Evolutionary conservation across 768 basidiomycete genomes (phyloP).

Genomic region (Filobasidium wieringae): DNA sequence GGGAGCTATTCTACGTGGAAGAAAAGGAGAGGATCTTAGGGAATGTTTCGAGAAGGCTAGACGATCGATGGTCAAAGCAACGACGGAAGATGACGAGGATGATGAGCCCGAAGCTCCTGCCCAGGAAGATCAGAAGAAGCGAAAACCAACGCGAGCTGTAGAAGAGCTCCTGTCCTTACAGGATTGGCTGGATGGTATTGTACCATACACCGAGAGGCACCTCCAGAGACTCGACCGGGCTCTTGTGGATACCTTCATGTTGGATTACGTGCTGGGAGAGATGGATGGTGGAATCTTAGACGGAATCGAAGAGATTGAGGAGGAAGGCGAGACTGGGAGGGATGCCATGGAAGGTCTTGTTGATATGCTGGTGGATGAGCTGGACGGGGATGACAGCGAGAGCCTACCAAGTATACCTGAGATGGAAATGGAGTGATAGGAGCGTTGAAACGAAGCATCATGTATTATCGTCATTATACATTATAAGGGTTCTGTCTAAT

Average conservation of each 20-base stretch:
- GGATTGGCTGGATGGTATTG: conserved; percentile 69
- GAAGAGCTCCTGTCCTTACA: conserved; percentile 10
- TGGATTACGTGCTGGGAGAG: conserved; percentile 54
- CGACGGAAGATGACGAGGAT: conserved; percentile 16
- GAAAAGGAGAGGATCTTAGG: conserved; percentile 61
- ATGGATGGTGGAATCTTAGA: conserved; percentile 38
- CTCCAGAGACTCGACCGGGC: conserved; percentile 69
- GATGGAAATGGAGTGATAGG: background rate
- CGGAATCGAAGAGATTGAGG: conserved; percentile 11
- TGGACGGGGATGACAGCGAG: background rate
- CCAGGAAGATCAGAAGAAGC: conserved; percentile 5
- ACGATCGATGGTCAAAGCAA: background rate
- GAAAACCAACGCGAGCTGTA: background rate
- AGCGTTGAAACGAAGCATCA: too few relatives aligned
- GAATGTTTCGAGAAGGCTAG: conserved; percentile 47
- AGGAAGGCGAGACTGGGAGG: background rate
- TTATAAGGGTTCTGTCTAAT: too few relatives aligned
- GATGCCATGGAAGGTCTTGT: background rate
- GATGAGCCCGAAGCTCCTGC: conserved; percentile 11
- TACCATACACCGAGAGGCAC: conserved; percentile 93
- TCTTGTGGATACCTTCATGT: conserved; percentile 87
- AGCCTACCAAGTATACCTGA: background rate
- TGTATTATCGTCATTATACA: too few relatives aligned
- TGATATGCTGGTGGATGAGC: background rate
- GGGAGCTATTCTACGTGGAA: conserved; percentile 65